Evolutionary conservation across 768 basidiomycete genomes (phyloP), one percentile per base, ranked within the genome.

Genomic region (Tricholoma furcatifolium): DNA sequence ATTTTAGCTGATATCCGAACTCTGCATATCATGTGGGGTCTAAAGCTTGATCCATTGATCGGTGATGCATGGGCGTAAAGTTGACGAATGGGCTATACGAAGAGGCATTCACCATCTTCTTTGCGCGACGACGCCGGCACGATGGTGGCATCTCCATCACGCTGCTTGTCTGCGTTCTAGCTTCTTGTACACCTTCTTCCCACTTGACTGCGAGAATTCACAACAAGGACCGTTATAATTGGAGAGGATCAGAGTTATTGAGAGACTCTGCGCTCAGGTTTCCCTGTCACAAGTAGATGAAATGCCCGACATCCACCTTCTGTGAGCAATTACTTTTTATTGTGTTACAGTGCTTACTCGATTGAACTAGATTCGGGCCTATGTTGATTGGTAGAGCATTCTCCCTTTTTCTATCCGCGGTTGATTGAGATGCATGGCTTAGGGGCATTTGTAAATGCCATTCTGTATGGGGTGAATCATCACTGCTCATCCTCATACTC

Each of bases 391-490:
- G 75, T 24, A 66, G 6, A 40, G 34, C n/a, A 67, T 15, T 73
- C 69, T 52, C 57, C 71, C 39, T 30, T 48, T 11, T 11, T 34
- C 14, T 24, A 4, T 35, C 21, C 11, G 20, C 15, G n/a, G 1
- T 36, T 15, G 43, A 57, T 45, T 50, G 3, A 11, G 6, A 20
- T 14, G 6, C 6, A n/a, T 14, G 12, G 17, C 1, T 23, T 27
- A 63, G 60, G 62, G 6, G 39, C 56, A 10, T 63, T 57, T 38
- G 20, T 61, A 45, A 76, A 77, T 52, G 71, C 74, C 65, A 71
- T 78, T 56, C 67, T 79, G 32, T 79, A 74, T 54, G 77, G 77
- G 55, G 77, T 78, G 54, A 53, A 69, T 60, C n/a, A n/a, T n/a
- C n/a, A n/a, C n/a, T n/a, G 4, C 5, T 23, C 35, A 34, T 46